These are phyloP conservation scores for Penicillium bialowiezense DNA, from an alignment of 495 filamentous ascomycete species.

Conservation along the genomic window DNA sequence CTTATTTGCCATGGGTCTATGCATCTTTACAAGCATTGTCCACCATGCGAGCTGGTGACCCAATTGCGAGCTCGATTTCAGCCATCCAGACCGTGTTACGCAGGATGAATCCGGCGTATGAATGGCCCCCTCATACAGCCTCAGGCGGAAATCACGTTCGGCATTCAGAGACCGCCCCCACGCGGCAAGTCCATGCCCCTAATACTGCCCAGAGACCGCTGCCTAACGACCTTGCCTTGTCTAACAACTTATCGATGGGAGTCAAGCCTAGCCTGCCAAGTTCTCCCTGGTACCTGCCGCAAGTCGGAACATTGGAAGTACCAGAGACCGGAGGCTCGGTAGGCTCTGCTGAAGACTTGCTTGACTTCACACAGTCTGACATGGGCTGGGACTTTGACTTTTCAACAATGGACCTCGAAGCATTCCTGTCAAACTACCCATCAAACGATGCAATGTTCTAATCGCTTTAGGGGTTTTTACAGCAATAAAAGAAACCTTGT, in stretches of 20 bases:
- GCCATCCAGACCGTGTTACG: constrained; percentile 34
- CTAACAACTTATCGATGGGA: not conserved
- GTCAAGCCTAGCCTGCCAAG: constrained; percentile 13
- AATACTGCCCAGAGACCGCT: not conserved
- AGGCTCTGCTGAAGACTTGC: constrained; percentile 33
- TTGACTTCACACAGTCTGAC: constrained; percentile 42
- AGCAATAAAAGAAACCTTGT: no score
- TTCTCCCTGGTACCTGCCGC: constrained; percentile 23
- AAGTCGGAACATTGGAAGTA: constrained; percentile 18
- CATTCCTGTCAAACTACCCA: constrained; percentile 39
- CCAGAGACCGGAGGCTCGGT: constrained; percentile 26
- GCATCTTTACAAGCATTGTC: constrained; percentile 31
- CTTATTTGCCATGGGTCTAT: constrained; percentile 42
- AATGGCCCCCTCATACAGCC: constrained; percentile 18
- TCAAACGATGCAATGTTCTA: constrained; percentile 10
- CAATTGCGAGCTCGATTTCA: constrained; percentile 28
- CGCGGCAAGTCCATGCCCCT: not conserved
- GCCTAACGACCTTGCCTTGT: not conserved
- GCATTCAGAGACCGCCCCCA: not conserved
- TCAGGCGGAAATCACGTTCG: not conserved
- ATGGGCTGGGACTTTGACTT: constrained; percentile 49
- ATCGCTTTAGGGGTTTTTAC: not conserved
- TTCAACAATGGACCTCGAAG: constrained; percentile 45
- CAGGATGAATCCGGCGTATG: constrained; percentile 35
- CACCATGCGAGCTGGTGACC: constrained; percentile 30